Base-by-base conservation (phyloP, 176 grass and related monocot species). In the Cocos nucifera region DNA sequence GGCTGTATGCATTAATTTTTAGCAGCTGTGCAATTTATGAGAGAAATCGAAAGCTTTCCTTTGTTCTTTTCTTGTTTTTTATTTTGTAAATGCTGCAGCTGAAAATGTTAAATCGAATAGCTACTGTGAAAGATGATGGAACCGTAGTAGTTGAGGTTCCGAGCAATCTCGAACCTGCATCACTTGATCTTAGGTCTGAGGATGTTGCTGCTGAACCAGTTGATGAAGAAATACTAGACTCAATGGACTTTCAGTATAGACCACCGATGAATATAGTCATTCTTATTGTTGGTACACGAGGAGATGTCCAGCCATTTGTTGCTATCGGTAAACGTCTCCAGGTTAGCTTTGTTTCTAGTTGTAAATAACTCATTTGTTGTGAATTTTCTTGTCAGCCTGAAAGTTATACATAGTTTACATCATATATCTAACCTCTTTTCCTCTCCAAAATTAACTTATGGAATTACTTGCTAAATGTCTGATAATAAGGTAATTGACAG, bases 271-370 rank as follows among this genome's bases (percentile, higher is more conserved):
- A 98, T 55, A 92, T 98, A 71, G 88, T 83, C 25, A 89, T 98
- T 59, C 84, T 98, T 83, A 92, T 98, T 69, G 93, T 98, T 55
- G 93, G 93, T 59, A 98, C 93, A 61, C 82, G 93, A 80, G 93
- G 88, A 62, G 93, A 98, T 73, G 93, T 98, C 23, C 93, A 98
- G 16, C 88, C 93, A 65, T 98, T 98, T 80, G 72, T 98, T 77
- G 93, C 93, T 68, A 98, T 98, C 71, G 93, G 82, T 53, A 98
- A 98, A 61, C 59, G 84, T 30, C 86, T 98, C 67, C 87, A 98
- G 88, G 93, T 92, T 73, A 73, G 54, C 18, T 19, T 44, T 44
- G 2, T 44, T 44, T 44, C 35, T 44, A 12, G 35, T 14, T 12
- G 10, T 44, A 44, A 44, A 12, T 14, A 44, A 44, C 35, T 44